Percentiles rank a stretch among this genome's conserved stretches.
phyloP scores from a whole-genome alignment of 306 rosid species.

The Ammopiptanthus mongolicus region DNA sequence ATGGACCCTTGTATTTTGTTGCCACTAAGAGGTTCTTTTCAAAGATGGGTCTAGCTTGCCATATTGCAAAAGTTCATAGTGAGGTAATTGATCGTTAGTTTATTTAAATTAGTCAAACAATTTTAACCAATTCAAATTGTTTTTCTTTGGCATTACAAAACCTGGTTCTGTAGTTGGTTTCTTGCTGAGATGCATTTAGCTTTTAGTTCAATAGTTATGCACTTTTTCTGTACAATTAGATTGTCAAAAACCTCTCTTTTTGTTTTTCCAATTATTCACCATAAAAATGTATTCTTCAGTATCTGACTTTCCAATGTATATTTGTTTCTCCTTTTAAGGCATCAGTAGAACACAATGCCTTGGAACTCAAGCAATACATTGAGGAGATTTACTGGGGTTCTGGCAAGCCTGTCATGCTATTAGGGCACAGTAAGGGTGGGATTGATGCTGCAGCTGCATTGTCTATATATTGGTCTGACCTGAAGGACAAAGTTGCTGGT shows the following conservation, averaged over 20 bases:
- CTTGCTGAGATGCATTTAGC: background rate
- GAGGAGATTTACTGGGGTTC: slow-evolving; percentile 89
- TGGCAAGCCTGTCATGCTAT: slow-evolving; percentile 69
- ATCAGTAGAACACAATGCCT: slow-evolving; percentile 74
- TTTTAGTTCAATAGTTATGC: background rate
- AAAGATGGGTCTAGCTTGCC: slow-evolving; percentile 85
- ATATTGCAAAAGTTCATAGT: slow-evolving; percentile 81
- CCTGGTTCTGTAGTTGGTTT: background rate
- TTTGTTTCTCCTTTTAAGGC: slow-evolving; percentile 38
- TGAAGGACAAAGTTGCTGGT: slow-evolving; percentile 80
- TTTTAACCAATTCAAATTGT: background rate
- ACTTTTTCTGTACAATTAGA: background rate
- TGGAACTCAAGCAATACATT: slow-evolving; percentile 70
- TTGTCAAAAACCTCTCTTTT: background rate
- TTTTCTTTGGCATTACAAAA: background rate
- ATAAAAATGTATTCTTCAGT: background rate
- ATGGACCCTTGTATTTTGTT: slow-evolving; percentile 78
- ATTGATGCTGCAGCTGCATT: slow-evolving; percentile 75
- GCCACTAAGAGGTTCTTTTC: slow-evolving; percentile 77
- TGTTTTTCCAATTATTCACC: background rate
- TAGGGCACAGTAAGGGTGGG: slow-evolving; percentile 90
- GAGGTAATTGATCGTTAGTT: slow-evolving; percentile 44
- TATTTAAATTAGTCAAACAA: background rate
- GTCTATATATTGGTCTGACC: slow-evolving; percentile 59
- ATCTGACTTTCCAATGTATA: background rate